Conservation (phyloP, 129 eudicot genomes). For the Flaveria linearis region DNA sequence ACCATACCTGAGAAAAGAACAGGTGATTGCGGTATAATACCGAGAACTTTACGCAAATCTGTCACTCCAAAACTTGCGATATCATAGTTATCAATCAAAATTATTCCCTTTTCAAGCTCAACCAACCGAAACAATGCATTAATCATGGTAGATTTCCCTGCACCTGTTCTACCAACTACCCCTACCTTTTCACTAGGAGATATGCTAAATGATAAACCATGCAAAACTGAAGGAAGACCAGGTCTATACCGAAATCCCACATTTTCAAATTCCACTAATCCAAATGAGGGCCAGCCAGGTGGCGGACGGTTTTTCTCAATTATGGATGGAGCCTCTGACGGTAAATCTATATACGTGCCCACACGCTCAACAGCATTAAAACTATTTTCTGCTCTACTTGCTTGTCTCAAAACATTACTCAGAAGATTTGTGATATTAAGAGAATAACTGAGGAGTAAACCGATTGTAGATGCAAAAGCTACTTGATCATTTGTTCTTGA, state of each 20-base stretch:
- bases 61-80: constrained; percentile 68
- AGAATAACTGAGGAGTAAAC: constrained; percentile 88
- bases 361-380: constrained; percentile 91
- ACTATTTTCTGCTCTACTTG: constrained; percentile 92
- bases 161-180: constrained; percentile 95
- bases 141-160: constrained; percentile 94
- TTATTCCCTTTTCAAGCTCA: constrained; percentile 86
- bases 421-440: constrained; percentile 76
- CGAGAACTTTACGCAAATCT: constrained; percentile 84
- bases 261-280: constrained; percentile 67
- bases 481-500: constrained; percentile 72
- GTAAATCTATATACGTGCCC: constrained; percentile 78
- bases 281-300: constrained; percentile 87
- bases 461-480: constrained; percentile 90
- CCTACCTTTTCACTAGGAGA: constrained; percentile 85
- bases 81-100: constrained; percentile 73
- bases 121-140: constrained; percentile 92
- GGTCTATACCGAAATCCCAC: constrained; percentile 82
- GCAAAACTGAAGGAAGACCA: constrained; percentile 88
- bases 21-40: constrained; percentile 91
- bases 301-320: constrained; percentile 76
- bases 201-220: constrained; percentile 64
- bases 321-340: constrained; percentile 74
- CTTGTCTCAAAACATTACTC: constrained; percentile 77
- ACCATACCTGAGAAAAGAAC: constrained; percentile 89